Evolutionary conservation across 2,329 filamentous ascomycete species (phyloP).

Genomic region (Verticillium alfalfae): DNA sequence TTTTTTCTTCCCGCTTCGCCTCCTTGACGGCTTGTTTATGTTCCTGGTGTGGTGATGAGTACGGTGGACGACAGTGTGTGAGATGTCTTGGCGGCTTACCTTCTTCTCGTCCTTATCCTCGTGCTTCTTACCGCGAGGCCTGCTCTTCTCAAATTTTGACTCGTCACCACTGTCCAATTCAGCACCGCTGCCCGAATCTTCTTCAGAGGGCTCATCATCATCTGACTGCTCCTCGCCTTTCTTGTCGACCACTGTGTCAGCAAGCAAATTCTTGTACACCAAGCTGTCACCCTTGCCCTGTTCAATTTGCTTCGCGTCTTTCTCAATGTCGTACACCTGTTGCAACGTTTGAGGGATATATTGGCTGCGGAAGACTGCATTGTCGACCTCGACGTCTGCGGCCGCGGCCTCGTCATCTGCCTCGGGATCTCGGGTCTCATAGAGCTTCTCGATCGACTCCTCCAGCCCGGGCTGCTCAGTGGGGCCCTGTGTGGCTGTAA

Average conservation of each 20-base stretch:
- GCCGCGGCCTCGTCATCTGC: constrained; percentile 43
- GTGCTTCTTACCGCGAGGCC: constrained; percentile 75
- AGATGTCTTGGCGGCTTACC: constrained; percentile 29
- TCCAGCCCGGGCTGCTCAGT: constrained; percentile 57
- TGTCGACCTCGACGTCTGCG: constrained; percentile 68
- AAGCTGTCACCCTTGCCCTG: constrained; percentile 70
- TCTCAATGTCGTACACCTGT: constrained; percentile 93
- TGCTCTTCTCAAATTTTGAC: constrained; percentile 56
- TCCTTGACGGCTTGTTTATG: constrained; percentile 93
- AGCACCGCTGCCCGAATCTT: constrained; percentile 43
- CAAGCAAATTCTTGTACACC: constrained; percentile 80
- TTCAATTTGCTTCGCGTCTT: constrained; percentile 74
- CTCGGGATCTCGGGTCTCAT: constrained; percentile 46
- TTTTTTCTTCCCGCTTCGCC: constrained; percentile 89
- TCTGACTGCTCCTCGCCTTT: constrained; percentile 16
- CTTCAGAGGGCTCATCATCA: constrained; percentile 9
- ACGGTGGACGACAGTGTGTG: not conserved
- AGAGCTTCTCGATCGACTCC: constrained; percentile 60
- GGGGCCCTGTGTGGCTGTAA: constrained; percentile 58
- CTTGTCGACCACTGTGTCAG: constrained; percentile 53
- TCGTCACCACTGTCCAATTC: constrained; percentile 41
- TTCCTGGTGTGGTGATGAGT: constrained; percentile 20
- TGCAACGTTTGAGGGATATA: constrained; percentile 95
- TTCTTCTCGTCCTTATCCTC: constrained; percentile 89
- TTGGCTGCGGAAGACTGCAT: constrained; percentile 90